Conservation (phyloP, 176 grass and related monocot genomes). For the Aechmea fasciata region DNA sequence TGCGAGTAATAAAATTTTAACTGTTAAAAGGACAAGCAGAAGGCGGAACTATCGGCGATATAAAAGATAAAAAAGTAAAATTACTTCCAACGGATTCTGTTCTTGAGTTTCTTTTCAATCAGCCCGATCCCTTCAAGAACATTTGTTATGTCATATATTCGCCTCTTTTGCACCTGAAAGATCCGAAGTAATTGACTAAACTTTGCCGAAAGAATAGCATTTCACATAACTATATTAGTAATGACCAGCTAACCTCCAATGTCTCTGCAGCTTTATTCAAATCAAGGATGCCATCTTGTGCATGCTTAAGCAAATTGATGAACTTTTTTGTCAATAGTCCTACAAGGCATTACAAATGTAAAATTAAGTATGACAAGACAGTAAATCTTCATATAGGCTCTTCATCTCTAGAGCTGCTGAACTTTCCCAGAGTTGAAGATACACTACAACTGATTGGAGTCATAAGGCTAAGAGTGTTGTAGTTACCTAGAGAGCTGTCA, state of each 20-base stretch:
- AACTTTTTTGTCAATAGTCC: conserved; percentile 80
- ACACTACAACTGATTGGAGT: not conserved
- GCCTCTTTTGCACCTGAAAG: conserved; percentile 71
- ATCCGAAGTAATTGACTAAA: conserved; percentile 15
- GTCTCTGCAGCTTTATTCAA: conserved; percentile 69
- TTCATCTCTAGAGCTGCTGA: not conserved
- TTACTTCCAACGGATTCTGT: conserved; percentile 85
- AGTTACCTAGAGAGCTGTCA: conserved; percentile 88
- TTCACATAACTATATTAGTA: conserved; percentile 18
- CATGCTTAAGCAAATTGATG: conserved; percentile 65
- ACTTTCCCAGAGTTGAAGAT: not conserved
- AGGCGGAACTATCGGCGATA: conserved; percentile 18
- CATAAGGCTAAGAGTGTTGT: not conserved
- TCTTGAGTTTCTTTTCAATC: conserved; percentile 92
- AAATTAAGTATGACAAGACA: conserved; percentile 22
- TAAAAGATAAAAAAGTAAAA: conserved; percentile 2
- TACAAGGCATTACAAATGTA: conserved; percentile 26
- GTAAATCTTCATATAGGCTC: not conserved
- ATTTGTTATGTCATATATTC: conserved; percentile 98
- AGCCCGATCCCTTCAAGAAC: conserved; percentile 95
- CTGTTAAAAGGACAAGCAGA: conserved; percentile 25
- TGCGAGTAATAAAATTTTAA: conserved; percentile 28
- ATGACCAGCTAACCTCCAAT: conserved; percentile 35
- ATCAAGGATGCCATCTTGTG: conserved; percentile 75
- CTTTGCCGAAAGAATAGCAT: not conserved